These are phyloP conservation scores for Cyberlindnera mycetangii DNA, from an alignment of 805 yeast genomes.

Conservation along the genomic window DNA sequence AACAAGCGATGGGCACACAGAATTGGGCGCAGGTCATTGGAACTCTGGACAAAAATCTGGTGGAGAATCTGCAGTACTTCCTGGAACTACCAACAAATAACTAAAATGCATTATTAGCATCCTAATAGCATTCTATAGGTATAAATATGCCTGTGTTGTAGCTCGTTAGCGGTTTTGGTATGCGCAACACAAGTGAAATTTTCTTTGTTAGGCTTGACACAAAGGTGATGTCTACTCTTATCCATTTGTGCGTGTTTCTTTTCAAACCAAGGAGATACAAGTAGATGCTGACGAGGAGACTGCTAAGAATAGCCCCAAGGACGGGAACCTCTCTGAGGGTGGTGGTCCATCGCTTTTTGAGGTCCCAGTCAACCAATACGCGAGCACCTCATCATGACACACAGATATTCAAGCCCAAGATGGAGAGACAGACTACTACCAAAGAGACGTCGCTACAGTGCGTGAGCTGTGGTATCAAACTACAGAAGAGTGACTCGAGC, in stretches of 20 bases:
- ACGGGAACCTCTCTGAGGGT: no score
- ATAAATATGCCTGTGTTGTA: background rate
- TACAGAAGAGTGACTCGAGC: slow-evolving; percentile 40
- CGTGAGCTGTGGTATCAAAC: slow-evolving; percentile 53
- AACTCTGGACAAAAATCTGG: slow-evolving; percentile 15
- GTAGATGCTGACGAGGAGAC: background rate
- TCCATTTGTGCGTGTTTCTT: no score
- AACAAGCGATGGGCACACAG: slow-evolving; percentile 13
- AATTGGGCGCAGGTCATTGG: slow-evolving; percentile 11
- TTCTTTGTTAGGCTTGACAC: background rate
- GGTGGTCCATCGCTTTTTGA: background rate
- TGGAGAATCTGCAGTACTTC: slow-evolving; percentile 28
- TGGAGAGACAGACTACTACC: background rate
- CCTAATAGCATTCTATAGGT: background rate
- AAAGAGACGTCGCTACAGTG: slow-evolving; percentile 31
- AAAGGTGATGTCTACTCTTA: no score
- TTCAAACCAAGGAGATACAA: no score
- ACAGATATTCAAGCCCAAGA: slow-evolving; percentile 7
- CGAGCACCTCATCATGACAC: background rate
- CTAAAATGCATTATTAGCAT: background rate
- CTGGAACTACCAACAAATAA: slow-evolving; percentile 13
- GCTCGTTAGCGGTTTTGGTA: no score
- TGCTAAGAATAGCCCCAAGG: no score
- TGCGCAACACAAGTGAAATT: background rate
- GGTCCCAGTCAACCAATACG: slow-evolving; percentile 2